phyloP scores from a whole-genome alignment of 805 yeast genomes.

The Gaillardinia entomophila region DNA sequence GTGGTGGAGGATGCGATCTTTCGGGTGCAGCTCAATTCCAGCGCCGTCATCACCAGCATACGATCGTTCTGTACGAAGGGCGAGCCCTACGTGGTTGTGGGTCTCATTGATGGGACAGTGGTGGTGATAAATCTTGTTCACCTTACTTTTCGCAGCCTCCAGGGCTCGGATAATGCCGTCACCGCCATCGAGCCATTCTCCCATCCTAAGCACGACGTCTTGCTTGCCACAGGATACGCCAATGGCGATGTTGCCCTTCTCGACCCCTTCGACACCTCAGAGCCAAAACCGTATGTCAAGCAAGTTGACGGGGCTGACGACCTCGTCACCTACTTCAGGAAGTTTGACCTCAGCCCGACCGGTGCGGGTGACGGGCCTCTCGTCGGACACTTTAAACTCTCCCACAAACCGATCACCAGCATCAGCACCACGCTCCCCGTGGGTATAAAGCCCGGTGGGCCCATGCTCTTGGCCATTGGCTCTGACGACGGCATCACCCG shows the following conservation, averaged over 20 bases:
- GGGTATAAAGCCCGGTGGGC: conserved; percentile 24
- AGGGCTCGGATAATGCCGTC: conserved; percentile 37
- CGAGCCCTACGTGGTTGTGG: conserved; percentile 49
- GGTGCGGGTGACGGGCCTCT: conserved; percentile 3
- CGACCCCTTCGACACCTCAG: conserved; percentile 8
- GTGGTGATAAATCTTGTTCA: conserved; percentile 52
- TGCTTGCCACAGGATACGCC: conserved; percentile 36
- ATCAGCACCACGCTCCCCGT: conserved; percentile 26
- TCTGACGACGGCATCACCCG: conserved; percentile 63
- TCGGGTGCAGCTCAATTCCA: conserved; percentile 31
- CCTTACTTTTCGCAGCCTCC: conserved; percentile 38
- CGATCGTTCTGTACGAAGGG: conserved; percentile 21
- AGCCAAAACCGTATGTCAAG: conserved; percentile 7
- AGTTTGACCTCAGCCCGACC: conserved; percentile 30
- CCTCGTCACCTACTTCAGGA: conserved; percentile 29
- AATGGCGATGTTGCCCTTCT: conserved; percentile 11
- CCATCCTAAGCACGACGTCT: conserved; percentile 35
- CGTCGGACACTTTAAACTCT: conserved; percentile 59
- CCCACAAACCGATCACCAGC: conserved; percentile 52
- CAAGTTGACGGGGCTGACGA: conserved; percentile 19
- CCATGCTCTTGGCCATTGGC: conserved; percentile 43
- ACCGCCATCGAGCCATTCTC: conserved; percentile 15
- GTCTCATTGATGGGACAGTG: conserved; percentile 64
- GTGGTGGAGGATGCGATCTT: conserved; percentile 42
- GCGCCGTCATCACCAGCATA: conserved; percentile 35